Evolutionary conservation across 371 early-diverging fungal genomes (phyloP).

Genomic region (Phascolomyces articulosus): DNA sequence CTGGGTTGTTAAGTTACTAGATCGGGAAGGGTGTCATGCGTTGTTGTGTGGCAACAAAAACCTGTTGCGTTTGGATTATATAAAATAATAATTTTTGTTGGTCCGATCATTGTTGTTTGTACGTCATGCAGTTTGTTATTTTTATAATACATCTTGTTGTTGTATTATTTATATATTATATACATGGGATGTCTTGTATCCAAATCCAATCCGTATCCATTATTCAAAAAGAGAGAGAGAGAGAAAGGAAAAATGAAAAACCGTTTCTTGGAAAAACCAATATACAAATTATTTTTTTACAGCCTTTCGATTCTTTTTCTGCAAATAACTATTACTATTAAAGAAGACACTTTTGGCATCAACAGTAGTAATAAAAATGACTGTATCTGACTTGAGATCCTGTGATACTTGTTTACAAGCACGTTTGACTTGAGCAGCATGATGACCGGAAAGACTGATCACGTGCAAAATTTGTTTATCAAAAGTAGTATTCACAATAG

Average conservation of each 20-base stretch:
- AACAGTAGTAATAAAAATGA: constrained; percentile 28
- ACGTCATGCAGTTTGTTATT: no score
- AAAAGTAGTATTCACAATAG: constrained; percentile 37
- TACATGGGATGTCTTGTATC: no score
- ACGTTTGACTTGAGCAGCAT: constrained; percentile 20
- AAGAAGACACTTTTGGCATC: constrained; percentile 15
- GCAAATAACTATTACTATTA: not conserved
- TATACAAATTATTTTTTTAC: not conserved
- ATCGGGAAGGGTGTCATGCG: constrained; percentile 2
- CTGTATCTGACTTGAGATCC: constrained; percentile 12
- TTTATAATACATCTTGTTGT: no score
- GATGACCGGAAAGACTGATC: constrained; percentile 48
- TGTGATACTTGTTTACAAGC: constrained; percentile 9
- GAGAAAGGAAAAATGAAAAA: no score
- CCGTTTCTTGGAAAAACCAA: not conserved
- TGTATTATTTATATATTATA: no score
- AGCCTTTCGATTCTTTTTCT: not conserved
- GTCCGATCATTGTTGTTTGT: no score
- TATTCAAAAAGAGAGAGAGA: no score
- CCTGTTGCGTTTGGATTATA: not conserved
- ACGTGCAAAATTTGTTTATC: constrained; percentile 59
- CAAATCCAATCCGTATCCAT: no score
- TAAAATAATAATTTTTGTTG: no score
- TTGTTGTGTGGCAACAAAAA: constrained; percentile 4
- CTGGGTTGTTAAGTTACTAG: constrained; percentile 2